phyloP scores from a whole-genome alignment of 148 eudicot genomes.

The Diospyros kaki region DNA sequence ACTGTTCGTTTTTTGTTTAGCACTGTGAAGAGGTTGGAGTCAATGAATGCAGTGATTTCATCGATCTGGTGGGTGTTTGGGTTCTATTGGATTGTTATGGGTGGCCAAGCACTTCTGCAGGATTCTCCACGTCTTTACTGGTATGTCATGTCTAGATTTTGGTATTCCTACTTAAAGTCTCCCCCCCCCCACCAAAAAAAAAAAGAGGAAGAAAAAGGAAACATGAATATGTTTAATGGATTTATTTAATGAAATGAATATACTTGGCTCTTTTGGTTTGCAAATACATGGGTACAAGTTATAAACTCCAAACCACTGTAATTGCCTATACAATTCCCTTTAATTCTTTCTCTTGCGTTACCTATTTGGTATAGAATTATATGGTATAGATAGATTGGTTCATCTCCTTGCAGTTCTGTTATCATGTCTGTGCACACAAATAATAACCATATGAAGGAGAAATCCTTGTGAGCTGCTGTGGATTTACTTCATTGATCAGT shows the following conservation, averaged over 20 bases:
- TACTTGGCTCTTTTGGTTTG: neutral
- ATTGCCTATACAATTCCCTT: neutral
- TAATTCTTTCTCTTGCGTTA: neutral
- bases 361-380: neutral
- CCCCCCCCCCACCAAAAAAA: neutral
- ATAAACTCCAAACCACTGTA: neutral
- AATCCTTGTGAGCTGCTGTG: neutral
- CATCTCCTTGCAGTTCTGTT: neutral
- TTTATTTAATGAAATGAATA: neutral
- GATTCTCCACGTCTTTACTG: constrained; percentile 63
- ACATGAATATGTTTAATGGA: too few relatives aligned
- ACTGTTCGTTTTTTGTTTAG: constrained; percentile 25
- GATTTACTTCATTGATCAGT: neutral
- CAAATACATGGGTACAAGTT: neutral
- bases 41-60: constrained; percentile 44
- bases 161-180: neutral
- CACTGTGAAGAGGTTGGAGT: constrained; percentile 48
- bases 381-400: neutral
- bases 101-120: constrained; percentile 59
- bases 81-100: constrained; percentile 52
- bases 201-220: too few relatives aligned
- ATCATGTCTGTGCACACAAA: neutral
- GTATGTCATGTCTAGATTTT: constrained; percentile 23
- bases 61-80: constrained; percentile 75
- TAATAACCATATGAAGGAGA: neutral